Base-by-base conservation (phyloP, 768 basidiomycete species). In the Leucocoprinus sp. region DNA sequence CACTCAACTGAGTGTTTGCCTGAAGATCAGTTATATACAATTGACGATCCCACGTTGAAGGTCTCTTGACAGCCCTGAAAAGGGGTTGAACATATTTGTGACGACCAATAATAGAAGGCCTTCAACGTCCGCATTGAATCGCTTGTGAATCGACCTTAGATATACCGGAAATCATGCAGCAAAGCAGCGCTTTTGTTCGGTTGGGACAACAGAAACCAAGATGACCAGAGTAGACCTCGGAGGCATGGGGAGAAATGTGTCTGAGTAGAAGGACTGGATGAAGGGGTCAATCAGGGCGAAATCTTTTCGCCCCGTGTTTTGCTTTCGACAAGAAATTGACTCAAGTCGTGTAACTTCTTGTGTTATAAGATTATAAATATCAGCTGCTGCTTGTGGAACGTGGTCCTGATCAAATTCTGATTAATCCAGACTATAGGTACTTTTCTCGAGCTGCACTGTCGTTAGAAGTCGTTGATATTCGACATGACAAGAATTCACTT, bases 401-500 rank as follows among this genome's bases (percentile, higher is more conserved):
- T n/a, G n/a, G n/a, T n/a, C n/a, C 21, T 39, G 14, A 8, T 12
- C 19, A 26, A 5, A 8, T 7, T 4, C n/a, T 15, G 26, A 24
- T 21, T 37, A 48, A 33, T 87, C 84, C 54, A 84, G 57, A 55
- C 78, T 86, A 53, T 87, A 91, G 0, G 86, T 88, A 54, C 90
- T 91, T 68, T 89, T 90, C 59, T 91, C 88, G 12, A 53, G 49
- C 52, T 53, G 40, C 8, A 24, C 15, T n/a, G 17, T 22, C 50
- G 2, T 47, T 5, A 19, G 40, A 22, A 5, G 48, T 17, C 43
- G n/a, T 22, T n/a, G 19, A 31, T 24, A 22, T n/a, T n/a, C 2
- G 17, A n/a, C n/a, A n/a, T 22, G 23, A 62, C 74, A n/a, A n/a
- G n/a, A n/a, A n/a, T n/a, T 28, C 50, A 86, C 88, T 78, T 92